A percentile compares a stretch with the other conserved stretches of the same genome.
Conservation (phyloP, 2,329 filamentous ascomycete species). For the Aspergillus alliaceus region DNA sequence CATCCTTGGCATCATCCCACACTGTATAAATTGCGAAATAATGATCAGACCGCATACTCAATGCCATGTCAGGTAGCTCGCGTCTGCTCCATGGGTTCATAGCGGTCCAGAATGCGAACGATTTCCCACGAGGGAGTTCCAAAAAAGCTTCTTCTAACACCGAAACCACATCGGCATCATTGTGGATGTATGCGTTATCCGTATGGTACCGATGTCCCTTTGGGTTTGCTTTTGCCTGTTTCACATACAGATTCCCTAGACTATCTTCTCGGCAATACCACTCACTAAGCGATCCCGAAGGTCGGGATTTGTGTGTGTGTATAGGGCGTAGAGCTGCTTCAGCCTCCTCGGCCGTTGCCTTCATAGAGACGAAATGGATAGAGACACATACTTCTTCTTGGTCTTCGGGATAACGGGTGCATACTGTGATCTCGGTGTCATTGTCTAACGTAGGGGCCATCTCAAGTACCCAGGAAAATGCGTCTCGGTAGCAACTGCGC, state of each 20-base stretch:
- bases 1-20: conserved; percentile 51
- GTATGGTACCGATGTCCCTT: conserved; percentile 49
- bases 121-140: conserved; percentile 47
- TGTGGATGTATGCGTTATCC: conserved; percentile 53
- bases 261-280: conserved; percentile 37
- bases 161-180: conserved; percentile 47
- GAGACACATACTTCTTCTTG: conserved; percentile 29
- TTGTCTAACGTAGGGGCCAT: conserved; percentile 14
- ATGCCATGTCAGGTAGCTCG: conserved; percentile 51
- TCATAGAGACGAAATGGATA: conserved; percentile 19
- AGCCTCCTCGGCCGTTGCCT: conserved; percentile 12
- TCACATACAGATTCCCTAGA: conserved; percentile 34
- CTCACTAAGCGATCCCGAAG: conserved; percentile 38
- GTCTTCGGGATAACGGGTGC: conserved; percentile 32
- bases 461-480: conserved; percentile 49
- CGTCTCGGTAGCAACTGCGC: conserved; percentile 45
- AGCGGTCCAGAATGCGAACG: conserved; percentile 51
- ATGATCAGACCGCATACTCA: conserved; percentile 57
- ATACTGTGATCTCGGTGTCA: conserved; percentile 28
- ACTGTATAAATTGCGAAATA: conserved; percentile 57
- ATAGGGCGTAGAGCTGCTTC: conserved; percentile 17
- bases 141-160: conserved; percentile 51
- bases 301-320: conserved; percentile 37
- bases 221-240: conserved; percentile 51
- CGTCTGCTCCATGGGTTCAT: conserved; percentile 52